A percentile compares a stretch with the other conserved stretches of the same genome.
phyloP scores from a whole-genome alignment of 805 yeast species.

The Yamadazyma philogaea region DNA sequence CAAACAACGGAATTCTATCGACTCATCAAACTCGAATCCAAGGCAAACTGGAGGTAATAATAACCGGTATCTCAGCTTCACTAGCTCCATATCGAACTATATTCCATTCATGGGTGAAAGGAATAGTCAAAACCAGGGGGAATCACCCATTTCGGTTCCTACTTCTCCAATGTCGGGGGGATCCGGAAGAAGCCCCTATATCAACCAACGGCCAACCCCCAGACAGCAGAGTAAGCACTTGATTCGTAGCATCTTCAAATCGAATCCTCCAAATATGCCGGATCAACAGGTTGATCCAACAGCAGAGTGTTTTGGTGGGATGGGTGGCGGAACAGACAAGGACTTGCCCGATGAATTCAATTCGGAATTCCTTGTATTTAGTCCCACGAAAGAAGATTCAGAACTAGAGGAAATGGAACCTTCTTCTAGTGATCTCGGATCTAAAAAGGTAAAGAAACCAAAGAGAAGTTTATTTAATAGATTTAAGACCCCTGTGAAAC shows the following conservation, averaged over 20 bases:
- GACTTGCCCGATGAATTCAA: neutral
- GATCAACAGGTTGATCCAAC: neutral
- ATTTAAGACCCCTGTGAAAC: constrained; percentile 28
- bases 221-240: constrained; percentile 29
- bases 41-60: constrained; percentile 18
- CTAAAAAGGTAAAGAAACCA: constrained; percentile 31
- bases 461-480: constrained; percentile 38
- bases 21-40: constrained; percentile 16
- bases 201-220: constrained; percentile 13
- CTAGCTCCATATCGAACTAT: constrained; percentile 36
- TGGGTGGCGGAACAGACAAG: neutral
- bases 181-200: constrained; percentile 1
- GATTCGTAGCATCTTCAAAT: constrained; percentile 32
- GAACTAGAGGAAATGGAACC: constrained; percentile 17
- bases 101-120: constrained; percentile 41
- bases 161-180: constrained; percentile 6
- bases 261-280: constrained; percentile 9
- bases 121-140: constrained; percentile 4
- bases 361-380: constrained; percentile 13
- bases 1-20: constrained; percentile 28
- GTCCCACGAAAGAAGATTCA: constrained; percentile 21
- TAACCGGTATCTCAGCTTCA: constrained; percentile 31
- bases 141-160: constrained; percentile 16
- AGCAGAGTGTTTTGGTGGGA: neutral
- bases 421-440: constrained; percentile 5